These are phyloP conservation scores for Phytopythium cucurbitacearum DNA, from an alignment of 352 stramenopile genomes.

Conservation along the genomic window DNA sequence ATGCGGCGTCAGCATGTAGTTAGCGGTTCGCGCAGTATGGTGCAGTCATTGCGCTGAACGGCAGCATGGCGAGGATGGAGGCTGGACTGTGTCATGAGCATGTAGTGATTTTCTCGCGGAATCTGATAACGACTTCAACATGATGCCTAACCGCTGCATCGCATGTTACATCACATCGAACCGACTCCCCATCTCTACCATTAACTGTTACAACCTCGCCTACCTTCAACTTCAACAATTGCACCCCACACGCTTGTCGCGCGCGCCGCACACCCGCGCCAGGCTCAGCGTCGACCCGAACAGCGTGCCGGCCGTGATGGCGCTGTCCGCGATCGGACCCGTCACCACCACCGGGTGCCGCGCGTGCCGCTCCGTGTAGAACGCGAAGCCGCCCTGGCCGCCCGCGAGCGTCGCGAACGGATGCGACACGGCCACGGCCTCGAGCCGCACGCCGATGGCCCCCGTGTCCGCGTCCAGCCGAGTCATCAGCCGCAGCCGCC, in stretches of 20 bases:
- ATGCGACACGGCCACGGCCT: slow-evolving; percentile 34
- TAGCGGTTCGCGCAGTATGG: no score
- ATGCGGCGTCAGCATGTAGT: no score
- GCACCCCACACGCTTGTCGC: slow-evolving; percentile 6
- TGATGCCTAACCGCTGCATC: no score
- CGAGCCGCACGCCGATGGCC: slow-evolving; percentile 18
- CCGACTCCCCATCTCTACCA: no score
- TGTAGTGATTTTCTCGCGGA: no score
- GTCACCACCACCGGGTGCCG: slow-evolving; percentile 74
- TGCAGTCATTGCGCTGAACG: no score
- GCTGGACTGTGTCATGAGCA: no score
- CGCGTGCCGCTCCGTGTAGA: slow-evolving; percentile 74
- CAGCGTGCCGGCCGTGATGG: slow-evolving; percentile 72
- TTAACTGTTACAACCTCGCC: no score
- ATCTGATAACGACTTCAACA: no score
- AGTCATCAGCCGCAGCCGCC: slow-evolving; percentile 50
- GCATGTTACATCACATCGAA: no score
- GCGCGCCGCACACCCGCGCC: slow-evolving; percentile 65
- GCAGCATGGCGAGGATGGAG: no score
- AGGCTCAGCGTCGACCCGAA: slow-evolving; percentile 76
- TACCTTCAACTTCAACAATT: slow-evolving; percentile 7
- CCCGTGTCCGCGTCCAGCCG: slow-evolving; percentile 34
- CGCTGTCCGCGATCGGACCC: slow-evolving; percentile 69
- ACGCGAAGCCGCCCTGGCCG: slow-evolving; percentile 71
- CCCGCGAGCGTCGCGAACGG: slow-evolving; percentile 52